Percentiles rank a stretch among this genome's conserved stretches.
Evolutionary conservation across 768 basidiomycete genomes (phyloP).

Genomic region (Lactarius vividus): DNA sequence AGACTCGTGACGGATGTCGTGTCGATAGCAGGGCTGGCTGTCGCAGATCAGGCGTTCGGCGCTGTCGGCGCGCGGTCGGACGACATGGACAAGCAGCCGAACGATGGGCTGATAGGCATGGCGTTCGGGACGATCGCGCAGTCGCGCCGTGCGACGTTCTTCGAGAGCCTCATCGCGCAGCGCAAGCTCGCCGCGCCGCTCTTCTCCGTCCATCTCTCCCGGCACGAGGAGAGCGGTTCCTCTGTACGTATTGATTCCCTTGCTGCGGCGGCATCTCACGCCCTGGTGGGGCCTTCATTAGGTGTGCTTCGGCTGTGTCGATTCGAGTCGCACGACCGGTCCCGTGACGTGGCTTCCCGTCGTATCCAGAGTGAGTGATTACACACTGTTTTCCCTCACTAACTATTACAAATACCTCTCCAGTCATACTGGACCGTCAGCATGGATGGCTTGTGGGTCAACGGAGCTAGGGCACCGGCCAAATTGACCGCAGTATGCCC

Average conservation of each 20-base stretch:
- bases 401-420: neutral
- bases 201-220: conserved; percentile 60
- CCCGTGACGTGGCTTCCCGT: conserved; percentile 41
- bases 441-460: conserved; percentile 46
- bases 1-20: conserved; percentile 51
- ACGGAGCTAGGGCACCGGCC: conserved; percentile 26
- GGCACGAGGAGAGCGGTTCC: conserved; percentile 42
- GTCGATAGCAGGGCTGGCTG: conserved; percentile 43
- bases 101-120: conserved; percentile 58
- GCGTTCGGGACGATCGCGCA: conserved; percentile 57
- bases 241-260: conserved; percentile 37
- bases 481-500: conserved; percentile 35
- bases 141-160: conserved; percentile 50
- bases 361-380: conserved; percentile 33
- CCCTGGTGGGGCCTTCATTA: conserved; percentile 5
- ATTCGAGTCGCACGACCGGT: conserved; percentile 39
- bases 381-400: neutral
- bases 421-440: conserved; percentile 62
- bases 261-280: neutral
- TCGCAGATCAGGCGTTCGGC: conserved; percentile 55
- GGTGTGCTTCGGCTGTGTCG: conserved; percentile 46
- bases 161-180: conserved; percentile 56
- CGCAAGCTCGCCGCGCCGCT: conserved; percentile 43
- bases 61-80: conserved; percentile 45
- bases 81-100: conserved; percentile 52